Base-by-base conservation (phyloP, 441 rosid species). In the Jatropha multifida region DNA sequence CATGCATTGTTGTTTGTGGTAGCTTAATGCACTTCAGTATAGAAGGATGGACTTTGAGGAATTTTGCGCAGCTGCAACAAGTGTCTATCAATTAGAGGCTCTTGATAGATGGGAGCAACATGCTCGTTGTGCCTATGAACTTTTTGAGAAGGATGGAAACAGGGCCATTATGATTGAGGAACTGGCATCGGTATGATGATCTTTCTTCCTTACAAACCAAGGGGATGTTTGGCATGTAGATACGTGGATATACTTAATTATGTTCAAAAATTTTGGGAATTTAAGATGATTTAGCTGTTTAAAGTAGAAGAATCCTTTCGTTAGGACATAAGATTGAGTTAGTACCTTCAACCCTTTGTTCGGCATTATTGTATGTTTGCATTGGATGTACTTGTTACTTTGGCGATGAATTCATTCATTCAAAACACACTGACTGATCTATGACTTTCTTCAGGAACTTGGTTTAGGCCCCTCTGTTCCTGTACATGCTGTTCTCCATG, bases 81-180 rank as follows among this genome's bases (percentile, higher is more conserved):
- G 97, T 65, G 94, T 91, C 67, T 90, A 93, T 80, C 97, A 93
- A 87, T 87, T 93, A 17, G 96, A 93, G 83, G 93, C 97, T 68
- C 88, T 91, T 32, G 97, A 90, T 78, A 77, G 92, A 72, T 93
- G 97, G 97, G 97, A 91, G 82, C 94, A 94, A 82, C 96, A 90
- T 73, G 97, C 98, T 78, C 93, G 94, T 79, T 90, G 96, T 88
- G 98, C 98, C 75, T 94, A 92, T 82, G 98, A 94, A 81, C 86
- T 92, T 69, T 94, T 94, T 49, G 98, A 94, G 76, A 94, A 94
- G 82, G 98, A 90, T 74, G 98, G 98, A 76, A 94, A 94, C 85
- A 76, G 95, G 75, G 92, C 97, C 65, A 92, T 94, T 76, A 81
- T 92, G 78, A 94, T 94, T 20, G 97, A 94, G 77, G 98, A 94